These are phyloP conservation scores for Gliomastix tumulicola DNA, from an alignment of 2,329 filamentous ascomycete species.

Conservation along the genomic window DNA sequence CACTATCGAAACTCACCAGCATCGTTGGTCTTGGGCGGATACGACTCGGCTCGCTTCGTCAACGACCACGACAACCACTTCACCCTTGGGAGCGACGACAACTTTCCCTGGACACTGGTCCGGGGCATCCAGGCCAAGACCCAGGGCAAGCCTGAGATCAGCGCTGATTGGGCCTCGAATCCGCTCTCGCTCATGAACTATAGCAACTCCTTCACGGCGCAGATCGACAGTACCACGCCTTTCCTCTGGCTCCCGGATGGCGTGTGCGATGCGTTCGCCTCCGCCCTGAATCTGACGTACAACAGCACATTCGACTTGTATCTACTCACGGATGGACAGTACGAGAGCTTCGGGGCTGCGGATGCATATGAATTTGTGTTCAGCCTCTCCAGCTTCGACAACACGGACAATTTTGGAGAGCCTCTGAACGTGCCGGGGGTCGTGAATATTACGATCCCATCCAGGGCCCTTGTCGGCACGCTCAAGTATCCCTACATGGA, in stretches of 20 bases:
- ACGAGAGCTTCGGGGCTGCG: constrained; percentile 33
- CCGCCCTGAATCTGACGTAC: constrained; percentile 56
- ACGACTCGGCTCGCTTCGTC: constrained; percentile 56
- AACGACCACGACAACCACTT: constrained; percentile 56
- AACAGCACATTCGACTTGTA: constrained; percentile 60
- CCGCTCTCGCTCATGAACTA: constrained; percentile 35
- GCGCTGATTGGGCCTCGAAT: constrained; percentile 1
- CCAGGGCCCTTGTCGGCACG: constrained; percentile 40
- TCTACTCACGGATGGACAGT: constrained; percentile 51
- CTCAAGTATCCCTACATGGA: constrained; percentile 42
- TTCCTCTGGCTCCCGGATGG: constrained; percentile 55
- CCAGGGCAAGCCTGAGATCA: constrained; percentile 9
- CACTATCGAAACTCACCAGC: constrained; percentile 51
- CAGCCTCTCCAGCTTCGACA: constrained; percentile 47
- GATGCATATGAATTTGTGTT: constrained; percentile 49
- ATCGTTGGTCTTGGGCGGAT: constrained; percentile 64
- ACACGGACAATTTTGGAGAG: constrained; percentile 41
- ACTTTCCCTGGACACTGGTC: constrained; percentile 52
- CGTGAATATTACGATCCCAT: constrained; percentile 48
- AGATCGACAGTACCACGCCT: constrained; percentile 59
- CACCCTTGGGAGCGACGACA: constrained; percentile 42
- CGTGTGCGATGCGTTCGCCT: constrained; percentile 59
- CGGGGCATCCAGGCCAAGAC: constrained; percentile 44
- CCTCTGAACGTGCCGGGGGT: constrained; percentile 42
- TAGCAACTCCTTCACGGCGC: constrained; percentile 39